These are phyloP conservation scores for Candida parachauliodes DNA, from an alignment of 805 yeast species.

Conservation along the genomic window DNA sequence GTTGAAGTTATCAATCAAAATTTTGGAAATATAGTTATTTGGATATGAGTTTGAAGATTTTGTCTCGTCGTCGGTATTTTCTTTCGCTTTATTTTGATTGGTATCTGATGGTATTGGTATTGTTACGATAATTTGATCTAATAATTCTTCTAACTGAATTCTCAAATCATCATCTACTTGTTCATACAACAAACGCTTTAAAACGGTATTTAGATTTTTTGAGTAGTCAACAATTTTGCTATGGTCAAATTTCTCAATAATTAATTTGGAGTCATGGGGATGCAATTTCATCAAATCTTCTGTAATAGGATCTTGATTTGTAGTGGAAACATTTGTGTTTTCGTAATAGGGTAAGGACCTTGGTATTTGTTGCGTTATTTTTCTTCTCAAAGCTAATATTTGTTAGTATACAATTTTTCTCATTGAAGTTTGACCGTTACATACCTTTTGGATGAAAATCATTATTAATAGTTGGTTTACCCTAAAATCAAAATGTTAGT, in stretches of 20 bases:
- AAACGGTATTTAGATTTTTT: constrained; percentile 25
- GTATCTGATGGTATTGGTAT: constrained; percentile 17
- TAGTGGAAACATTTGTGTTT: constrained; percentile 5
- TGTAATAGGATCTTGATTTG: constrained; percentile 28
- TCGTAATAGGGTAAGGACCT: constrained; percentile 14
- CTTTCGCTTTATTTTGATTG: neutral
- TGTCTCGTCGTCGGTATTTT: neutral
- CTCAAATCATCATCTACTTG: constrained; percentile 26
- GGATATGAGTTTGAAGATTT: constrained; percentile 22
- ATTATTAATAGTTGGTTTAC: neutral
- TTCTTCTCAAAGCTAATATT: constrained; percentile 15
- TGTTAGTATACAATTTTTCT: too few species aligned
- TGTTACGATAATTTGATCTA: constrained; percentile 23
- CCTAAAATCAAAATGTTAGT: constrained; percentile 1
- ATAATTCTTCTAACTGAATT: constrained; percentile 23
- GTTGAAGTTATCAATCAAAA: constrained; percentile 37
- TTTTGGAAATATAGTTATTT: constrained; percentile 30
- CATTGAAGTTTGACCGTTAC: too few species aligned
- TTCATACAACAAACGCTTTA: constrained; percentile 26
- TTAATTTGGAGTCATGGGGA: constrained; percentile 18
- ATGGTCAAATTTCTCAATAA: constrained; percentile 3
- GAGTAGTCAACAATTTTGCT: constrained; percentile 21
- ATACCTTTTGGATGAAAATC: constrained; percentile 17
- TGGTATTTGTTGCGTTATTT: constrained; percentile 14
- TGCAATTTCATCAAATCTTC: constrained; percentile 28